These are phyloP conservation scores for Prunus kanzakura DNA, from an alignment of 306 rosid genomes.

Conservation along the genomic window DNA sequence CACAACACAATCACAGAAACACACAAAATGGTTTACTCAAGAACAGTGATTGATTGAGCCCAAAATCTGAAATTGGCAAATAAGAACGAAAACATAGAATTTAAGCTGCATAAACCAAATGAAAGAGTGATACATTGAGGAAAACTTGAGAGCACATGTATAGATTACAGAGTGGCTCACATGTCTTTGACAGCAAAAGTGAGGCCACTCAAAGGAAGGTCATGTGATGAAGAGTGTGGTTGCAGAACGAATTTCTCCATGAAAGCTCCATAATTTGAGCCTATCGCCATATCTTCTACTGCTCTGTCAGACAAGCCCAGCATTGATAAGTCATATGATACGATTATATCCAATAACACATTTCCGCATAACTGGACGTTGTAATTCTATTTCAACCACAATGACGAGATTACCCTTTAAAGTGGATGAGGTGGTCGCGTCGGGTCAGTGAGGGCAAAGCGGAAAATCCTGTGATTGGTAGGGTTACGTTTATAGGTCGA, in stretches of 20 bases:
- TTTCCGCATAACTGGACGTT: no score
- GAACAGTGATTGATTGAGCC: neutral
- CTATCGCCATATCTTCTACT: conserved; percentile 41
- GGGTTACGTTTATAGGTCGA: neutral
- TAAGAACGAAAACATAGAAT: neutral
- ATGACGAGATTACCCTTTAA: neutral
- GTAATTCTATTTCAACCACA: neutral
- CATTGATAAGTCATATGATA: neutral
- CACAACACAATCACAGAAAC: neutral
- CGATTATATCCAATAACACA: no score
- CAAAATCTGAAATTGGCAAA: neutral
- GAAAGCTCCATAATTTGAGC: conserved; percentile 66
- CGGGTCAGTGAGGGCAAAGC: neutral
- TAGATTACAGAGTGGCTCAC: conserved; percentile 34
- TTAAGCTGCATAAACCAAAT: neutral
- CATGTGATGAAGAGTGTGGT: conserved; percentile 39
- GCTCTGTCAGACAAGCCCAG: neutral
- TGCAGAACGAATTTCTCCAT: conserved; percentile 58
- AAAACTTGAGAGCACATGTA: neutral
- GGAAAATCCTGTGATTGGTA: neutral
- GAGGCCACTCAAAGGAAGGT: conserved; percentile 66
- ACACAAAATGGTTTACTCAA: neutral
- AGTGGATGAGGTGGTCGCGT: neutral
- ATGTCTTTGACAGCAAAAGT: conserved; percentile 91
- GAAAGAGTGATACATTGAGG: neutral